Evolutionary conservation across 768 basidiomycete genomes (phyloP).

Genomic region (Sarcomyxa edulis): DNA sequence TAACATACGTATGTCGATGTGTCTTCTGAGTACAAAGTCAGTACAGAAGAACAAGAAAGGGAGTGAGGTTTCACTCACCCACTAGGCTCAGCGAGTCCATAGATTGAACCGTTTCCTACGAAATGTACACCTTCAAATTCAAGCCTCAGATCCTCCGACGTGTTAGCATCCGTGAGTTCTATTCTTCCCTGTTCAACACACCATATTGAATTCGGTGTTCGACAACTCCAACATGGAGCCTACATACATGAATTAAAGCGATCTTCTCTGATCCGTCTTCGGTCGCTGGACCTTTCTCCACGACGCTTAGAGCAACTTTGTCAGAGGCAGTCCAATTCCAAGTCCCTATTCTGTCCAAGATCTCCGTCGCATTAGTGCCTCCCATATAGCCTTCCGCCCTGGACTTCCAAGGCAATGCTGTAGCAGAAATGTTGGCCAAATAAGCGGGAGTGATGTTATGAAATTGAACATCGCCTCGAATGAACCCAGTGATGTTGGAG

Average conservation of each 20-base stretch:
- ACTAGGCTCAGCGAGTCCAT: constrained; percentile 59
- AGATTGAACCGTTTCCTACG: constrained; percentile 67
- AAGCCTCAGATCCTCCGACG: constrained; percentile 52
- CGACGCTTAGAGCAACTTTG: constrained; percentile 60
- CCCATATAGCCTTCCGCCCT: constrained; percentile 46
- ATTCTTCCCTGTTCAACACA: constrained; percentile 52
- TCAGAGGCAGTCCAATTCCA: constrained; percentile 72
- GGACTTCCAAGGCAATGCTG: constrained; percentile 39
- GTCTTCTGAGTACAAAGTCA: constrained; percentile 29
- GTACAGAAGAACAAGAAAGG: background rate
- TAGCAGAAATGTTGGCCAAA: constrained; percentile 29
- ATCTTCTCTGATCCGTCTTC: constrained; percentile 33
- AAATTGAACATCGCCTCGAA: constrained; percentile 56
- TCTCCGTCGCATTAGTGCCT: constrained; percentile 44
- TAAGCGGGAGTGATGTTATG: constrained; percentile 58
- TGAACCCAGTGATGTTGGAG: constrained; percentile 73
- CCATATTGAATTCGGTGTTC: background rate
- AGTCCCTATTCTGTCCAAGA: constrained; percentile 39
- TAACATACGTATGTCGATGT: constrained; percentile 61
- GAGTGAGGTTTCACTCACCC: constrained; percentile 38
- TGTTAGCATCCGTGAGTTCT: constrained; percentile 53
- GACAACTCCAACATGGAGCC: constrained; percentile 2
- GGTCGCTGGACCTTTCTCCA: constrained; percentile 47
- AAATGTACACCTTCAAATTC: constrained; percentile 81
- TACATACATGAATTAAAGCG: constrained; percentile 62